Conservation (phyloP, 2,329 filamentous ascomycete genomes). For the Talaromyces funiculosus region DNA sequence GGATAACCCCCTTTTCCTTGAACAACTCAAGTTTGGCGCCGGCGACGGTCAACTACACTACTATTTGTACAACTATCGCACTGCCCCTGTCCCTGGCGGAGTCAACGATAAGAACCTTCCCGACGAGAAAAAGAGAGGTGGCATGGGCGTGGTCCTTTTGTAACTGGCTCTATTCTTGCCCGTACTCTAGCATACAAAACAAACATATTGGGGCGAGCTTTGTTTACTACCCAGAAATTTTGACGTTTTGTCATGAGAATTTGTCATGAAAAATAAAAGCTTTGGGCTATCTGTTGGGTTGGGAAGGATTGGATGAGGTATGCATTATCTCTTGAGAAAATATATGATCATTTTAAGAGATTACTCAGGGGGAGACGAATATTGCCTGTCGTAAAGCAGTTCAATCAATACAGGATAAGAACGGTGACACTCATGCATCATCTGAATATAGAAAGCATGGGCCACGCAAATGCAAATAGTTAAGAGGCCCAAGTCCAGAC, state of each 20-base stretch:
- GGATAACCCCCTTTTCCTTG: constrained; percentile 89
- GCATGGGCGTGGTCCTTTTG: constrained; percentile 83
- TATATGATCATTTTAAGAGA: neutral
- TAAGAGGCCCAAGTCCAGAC: neutral
- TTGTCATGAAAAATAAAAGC: neutral
- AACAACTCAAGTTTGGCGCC: constrained; percentile 88
- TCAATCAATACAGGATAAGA: no score
- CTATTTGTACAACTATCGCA: constrained; percentile 96
- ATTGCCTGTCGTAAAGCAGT: no score
- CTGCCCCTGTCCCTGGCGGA: constrained; percentile 76
- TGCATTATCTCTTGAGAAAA: neutral
- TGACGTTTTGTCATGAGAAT: neutral
- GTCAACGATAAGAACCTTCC: constrained; percentile 73
- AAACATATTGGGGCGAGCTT: neutral
- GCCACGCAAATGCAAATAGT: no score
- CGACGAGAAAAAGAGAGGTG: constrained; percentile 72
- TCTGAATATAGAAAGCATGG: no score
- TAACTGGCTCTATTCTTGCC: constrained; percentile 28
- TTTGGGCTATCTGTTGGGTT: neutral
- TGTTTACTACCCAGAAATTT: neutral
- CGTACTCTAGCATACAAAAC: neutral
- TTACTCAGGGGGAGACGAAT: neutral
- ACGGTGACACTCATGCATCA: no score
- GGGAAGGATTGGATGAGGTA: neutral
- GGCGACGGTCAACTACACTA: constrained; percentile 95